Evolutionary conservation across 768 basidiomycete genomes (phyloP).

Genomic region (Termitomyces sp.): DNA sequence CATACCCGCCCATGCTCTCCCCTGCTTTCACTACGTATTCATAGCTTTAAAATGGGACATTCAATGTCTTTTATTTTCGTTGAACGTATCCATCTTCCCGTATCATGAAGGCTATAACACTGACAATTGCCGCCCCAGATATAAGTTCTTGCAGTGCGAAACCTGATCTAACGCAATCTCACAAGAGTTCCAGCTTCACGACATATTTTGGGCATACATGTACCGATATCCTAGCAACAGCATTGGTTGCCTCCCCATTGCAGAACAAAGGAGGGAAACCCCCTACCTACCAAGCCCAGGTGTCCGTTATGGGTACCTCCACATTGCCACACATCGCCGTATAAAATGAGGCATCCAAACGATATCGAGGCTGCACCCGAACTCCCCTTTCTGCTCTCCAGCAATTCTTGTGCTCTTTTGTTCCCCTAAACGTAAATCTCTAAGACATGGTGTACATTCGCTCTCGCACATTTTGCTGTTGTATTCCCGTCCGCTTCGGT

Average conservation of each 20-base stretch:
- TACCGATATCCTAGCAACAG: slow-evolving; percentile 4
- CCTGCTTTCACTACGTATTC: neutral
- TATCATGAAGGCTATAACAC: neutral
- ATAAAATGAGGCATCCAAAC: slow-evolving; percentile 4
- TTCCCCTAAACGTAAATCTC: slow-evolving; percentile 13
- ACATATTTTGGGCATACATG: neutral
- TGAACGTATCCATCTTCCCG: neutral
- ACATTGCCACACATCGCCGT: slow-evolving; percentile 6
- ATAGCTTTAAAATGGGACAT: too few relatives aligned
- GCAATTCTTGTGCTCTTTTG: slow-evolving; percentile 13
- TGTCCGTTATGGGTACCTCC: too few relatives aligned
- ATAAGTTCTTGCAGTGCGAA: neutral
- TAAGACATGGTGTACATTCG: slow-evolving; percentile 44
- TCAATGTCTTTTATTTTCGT: neutral
- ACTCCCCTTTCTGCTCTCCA: slow-evolving; percentile 18
- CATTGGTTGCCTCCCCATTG: slow-evolving; percentile 5
- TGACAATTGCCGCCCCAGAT: neutral
- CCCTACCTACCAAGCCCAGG: too few relatives aligned
- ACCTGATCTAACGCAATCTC: neutral
- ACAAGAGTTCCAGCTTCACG: neutral
- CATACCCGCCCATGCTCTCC: too few relatives aligned
- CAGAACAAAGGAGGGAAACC: slow-evolving; percentile 13
- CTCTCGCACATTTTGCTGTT: slow-evolving; percentile 57
- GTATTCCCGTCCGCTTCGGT: slow-evolving; percentile 60
- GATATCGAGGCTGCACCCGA: slow-evolving; percentile 34